A percentile compares a stretch with the other conserved stretches of the same genome.
phyloP scores from a whole-genome alignment of 75 land plant species.

The Azolla pinnata region DNA sequence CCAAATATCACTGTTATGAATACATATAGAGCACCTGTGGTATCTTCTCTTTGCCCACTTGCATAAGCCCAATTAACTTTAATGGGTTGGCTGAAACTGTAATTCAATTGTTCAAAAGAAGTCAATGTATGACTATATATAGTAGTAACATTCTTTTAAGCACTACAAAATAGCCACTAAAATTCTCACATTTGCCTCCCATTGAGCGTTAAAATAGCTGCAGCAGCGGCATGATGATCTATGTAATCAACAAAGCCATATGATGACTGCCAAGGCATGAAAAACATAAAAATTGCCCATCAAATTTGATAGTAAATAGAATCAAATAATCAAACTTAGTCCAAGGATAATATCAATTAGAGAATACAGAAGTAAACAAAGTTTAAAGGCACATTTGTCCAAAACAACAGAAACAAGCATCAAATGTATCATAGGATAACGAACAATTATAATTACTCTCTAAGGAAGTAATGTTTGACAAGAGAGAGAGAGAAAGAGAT shows the following conservation, averaged over 20 bases:
- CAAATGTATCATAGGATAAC: neutral
- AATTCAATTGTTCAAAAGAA: no score
- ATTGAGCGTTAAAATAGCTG: slow-evolving; percentile 71
- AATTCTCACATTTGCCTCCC: slow-evolving; percentile 81
- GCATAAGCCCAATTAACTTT: slow-evolving; percentile 99
- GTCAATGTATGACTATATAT: neutral
- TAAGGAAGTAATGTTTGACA: no score
- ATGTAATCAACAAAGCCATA: slow-evolving; percentile 94
- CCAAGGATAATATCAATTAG: neutral
- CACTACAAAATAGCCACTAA: neutral
- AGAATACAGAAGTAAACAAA: neutral
- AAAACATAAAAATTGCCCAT: neutral
- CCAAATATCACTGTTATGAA: neutral
- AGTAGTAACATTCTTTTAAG: neutral
- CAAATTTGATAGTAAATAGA: neutral
- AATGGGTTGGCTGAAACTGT: slow-evolving; percentile 95
- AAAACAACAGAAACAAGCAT: neutral
- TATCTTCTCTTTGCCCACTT: slow-evolving; percentile 98
- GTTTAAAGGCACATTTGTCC: neutral
- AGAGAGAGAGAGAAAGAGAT: no score
- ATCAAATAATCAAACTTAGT: neutral
- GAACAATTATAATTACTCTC: no score
- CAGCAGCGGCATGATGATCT: slow-evolving; percentile 87
- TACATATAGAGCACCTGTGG: slow-evolving; percentile 48
- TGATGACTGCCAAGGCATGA: slow-evolving; percentile 70